These are phyloP conservation scores for Aspergillus thermomutatus DNA, from an alignment of 2,329 filamentous ascomycete genomes.

Conservation along the genomic window DNA sequence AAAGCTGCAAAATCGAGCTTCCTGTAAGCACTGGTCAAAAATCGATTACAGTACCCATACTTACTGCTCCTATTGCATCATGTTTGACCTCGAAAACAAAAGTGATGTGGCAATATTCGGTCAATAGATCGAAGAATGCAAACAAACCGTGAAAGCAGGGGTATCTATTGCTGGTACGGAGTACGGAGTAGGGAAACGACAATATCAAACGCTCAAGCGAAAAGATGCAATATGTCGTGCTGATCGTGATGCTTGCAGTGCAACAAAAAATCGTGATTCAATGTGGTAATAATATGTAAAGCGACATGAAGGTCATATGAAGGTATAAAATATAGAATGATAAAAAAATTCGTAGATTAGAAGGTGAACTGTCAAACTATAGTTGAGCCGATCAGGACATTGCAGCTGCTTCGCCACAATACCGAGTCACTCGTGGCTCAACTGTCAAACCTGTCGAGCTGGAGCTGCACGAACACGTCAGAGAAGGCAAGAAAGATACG, in stretches of 20 bases:
- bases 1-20: constrained; percentile 4
- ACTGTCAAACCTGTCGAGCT: constrained; percentile 14
- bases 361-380: constrained; percentile 10
- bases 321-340: not conserved
- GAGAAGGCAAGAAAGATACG: constrained; percentile 15
- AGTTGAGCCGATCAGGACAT: constrained; percentile 21
- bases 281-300: constrained; percentile 1
- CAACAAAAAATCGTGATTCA: constrained; percentile 2
- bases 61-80: constrained; percentile 1
- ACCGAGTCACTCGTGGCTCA: constrained; percentile 25
- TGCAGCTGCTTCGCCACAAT: constrained; percentile 39
- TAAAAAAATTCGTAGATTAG: constrained; percentile 1
- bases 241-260: constrained; percentile 6
- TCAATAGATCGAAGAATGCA: not conserved
- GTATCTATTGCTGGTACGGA: constrained; percentile 3
- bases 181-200: not conserved
- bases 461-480: constrained; percentile 33
- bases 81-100: not conserved
- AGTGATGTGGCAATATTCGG: not conserved
- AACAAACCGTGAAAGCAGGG: not conserved
- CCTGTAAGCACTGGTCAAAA: constrained; percentile 4
- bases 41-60: not conserved
- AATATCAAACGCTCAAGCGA: constrained; percentile 1
- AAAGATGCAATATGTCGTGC: not conserved
- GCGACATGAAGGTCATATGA: not conserved